Base-by-base conservation (phyloP, 1,284 basidiomycete species). In the Rugosomyces carneus region DNA sequence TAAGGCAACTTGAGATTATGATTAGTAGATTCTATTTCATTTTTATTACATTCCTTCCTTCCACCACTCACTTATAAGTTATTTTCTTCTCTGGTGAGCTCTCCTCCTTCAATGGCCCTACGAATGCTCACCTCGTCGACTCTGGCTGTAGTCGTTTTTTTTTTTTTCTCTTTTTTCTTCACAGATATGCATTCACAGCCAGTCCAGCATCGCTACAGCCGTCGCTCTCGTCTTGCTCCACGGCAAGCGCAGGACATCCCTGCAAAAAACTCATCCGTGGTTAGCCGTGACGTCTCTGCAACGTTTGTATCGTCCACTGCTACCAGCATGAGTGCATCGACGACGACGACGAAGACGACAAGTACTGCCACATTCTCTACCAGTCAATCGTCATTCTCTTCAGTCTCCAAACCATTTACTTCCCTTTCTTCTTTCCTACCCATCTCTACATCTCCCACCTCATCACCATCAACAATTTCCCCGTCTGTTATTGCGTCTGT, bases 201-300 rank as follows among this genome's bases (percentile, higher is more conserved):
- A 23, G 21, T 23, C 27, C 27, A 29, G 8, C 27, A 10, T 29
- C 27, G 27, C 26, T 42, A 45, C 13, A 27, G 37, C 37, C 48
- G 45, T 42, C 48, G 31, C 42, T 42, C 26, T 21, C 36, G 43
- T 10, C 23, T 37, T 39, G 36, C 37, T 10, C 37, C 51, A 27
- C 42, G 43, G 11, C 48, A 47, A 40, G 35, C 20, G 10, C 29
- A 31, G 23, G 27, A 7, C 19, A 41, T 16, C 31, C 5, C 31
- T 16, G 13, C 31, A n/a, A 34, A n/a, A n/a, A n/a, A n/a, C n/a
- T 16, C 31, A 11, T 34, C 31, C 13, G 13, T 13, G 15, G n/a
- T 8, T 16, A 34, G n/a, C 5, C 31, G n/a, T 2, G 15, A 16
- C 13, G n/a, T 15, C 5, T 34, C 31, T 34, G n/a, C 3, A 29